Base-by-base conservation (phyloP, 331 rosid species). In the Acacia concinna region DNA sequence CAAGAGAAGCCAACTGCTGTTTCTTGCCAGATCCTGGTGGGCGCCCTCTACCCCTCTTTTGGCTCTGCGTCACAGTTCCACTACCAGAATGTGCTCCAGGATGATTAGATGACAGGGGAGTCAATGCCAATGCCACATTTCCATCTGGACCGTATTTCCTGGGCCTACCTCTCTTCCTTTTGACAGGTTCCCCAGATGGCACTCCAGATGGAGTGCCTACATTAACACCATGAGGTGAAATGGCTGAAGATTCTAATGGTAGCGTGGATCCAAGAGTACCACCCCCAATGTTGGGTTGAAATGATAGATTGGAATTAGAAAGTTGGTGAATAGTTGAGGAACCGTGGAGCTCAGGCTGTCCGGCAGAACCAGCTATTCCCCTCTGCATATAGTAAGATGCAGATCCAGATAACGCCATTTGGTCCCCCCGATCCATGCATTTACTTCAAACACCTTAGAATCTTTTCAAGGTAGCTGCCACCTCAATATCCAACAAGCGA, bases 401-500 rank as follows among this genome's bases (percentile, higher is more conserved):
- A 60, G 98, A 89, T 28, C 97, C 97, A 1, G 97, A 81, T 69
- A 94, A 84, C 70, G 92, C 85, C 92, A 91, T 91, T 78, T 88
- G 94, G 84, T 96, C 97, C 81, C 97, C 89, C 43, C 93, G 97
- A 91, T 96, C 99, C 99, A 96, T 95, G 94, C 94, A 89, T 90
- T 88, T 88, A 88, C 87, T 82, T 74, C 78, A 47, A 75, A 67
- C 31, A 57, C 80, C 38, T 47, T 25, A 30, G 64, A 81, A 67
- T 81, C 81, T 81, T 74, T 81, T 47, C 66, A 73, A 38, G 75
- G 21, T 9, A 75, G 59, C 69, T 34, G 49, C 14, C 67, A 77
- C 30, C 30, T 67, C 66, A 77, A 79, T 37, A 77, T 49, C 75
- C 73, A 79, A 65, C 32, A 28, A 6, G 62, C 67, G 64, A 52